Percentiles rank a stretch among this genome's conserved stretches.
These are phyloP conservation scores for Lactarius quietus DNA, from an alignment of 768 basidiomycete species.

Conservation along the genomic window DNA sequence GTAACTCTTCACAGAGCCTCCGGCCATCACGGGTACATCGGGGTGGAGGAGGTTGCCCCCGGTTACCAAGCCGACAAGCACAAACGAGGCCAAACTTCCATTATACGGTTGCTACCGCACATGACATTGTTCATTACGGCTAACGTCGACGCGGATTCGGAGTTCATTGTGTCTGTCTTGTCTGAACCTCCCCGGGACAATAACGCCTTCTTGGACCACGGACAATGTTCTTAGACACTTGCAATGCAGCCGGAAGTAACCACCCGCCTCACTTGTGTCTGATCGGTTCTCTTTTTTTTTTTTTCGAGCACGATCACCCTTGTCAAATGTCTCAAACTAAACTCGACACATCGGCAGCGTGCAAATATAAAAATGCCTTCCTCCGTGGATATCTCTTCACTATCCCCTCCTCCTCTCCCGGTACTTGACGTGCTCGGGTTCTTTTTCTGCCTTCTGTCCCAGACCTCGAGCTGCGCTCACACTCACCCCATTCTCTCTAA, in stretches of 20 bases:
- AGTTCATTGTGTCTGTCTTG: neutral
- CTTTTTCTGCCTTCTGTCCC: neutral
- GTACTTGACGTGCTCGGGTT: constrained; percentile 17
- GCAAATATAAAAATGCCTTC: constrained; percentile 14
- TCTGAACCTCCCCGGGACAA: neutral
- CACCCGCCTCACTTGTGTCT: neutral
- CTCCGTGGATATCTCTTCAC: neutral
- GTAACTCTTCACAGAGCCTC: neutral
- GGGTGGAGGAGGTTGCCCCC: neutral
- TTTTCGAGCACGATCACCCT: neutral
- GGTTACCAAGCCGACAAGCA: constrained; percentile 12
- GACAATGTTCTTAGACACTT: neutral
- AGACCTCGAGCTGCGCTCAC: constrained; percentile 21
- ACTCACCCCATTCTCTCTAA: neutral
- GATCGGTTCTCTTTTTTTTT: neutral
- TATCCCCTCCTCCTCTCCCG: neutral
- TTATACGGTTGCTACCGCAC: neutral
- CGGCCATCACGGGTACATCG: neutral
- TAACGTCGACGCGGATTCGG: no score
- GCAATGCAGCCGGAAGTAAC: neutral
- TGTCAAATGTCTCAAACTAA: neutral
- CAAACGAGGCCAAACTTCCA: neutral
- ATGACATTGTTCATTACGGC: neutral
- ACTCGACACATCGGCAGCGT: neutral
- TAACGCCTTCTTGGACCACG: neutral